These are phyloP conservation scores for Penicillium bovifimosum DNA, from an alignment of 495 filamentous ascomycete genomes.

Conservation along the genomic window DNA sequence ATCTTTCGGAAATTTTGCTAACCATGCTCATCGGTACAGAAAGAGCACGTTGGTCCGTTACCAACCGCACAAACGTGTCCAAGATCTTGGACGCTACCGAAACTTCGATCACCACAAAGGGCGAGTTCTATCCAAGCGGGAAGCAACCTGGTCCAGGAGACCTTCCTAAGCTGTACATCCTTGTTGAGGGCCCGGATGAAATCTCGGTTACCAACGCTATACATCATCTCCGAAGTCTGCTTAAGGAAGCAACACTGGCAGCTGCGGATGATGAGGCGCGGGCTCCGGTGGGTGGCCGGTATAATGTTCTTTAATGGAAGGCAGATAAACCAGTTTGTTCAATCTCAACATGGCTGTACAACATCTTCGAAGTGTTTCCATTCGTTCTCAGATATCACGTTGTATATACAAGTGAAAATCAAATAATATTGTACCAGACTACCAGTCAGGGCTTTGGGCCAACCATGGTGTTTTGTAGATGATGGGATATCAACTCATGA, in stretches of 20 bases:
- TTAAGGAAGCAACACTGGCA: conserved; percentile 89
- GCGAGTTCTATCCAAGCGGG: conserved; percentile 76
- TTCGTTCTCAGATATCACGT: not conserved
- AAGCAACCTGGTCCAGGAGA: conserved; percentile 70
- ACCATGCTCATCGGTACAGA: conserved; percentile 43
- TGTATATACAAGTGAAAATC: too few species aligned
- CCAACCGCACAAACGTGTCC: conserved; percentile 96
- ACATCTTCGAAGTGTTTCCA: not conserved
- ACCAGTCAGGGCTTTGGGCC: too few species aligned
- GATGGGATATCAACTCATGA: too few species aligned
- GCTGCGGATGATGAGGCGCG: conserved; percentile 79
- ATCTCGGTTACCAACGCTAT: conserved; percentile 86
- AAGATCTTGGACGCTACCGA: conserved; percentile 95
- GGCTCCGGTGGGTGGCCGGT: conserved; percentile 76
- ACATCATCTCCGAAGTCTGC: conserved; percentile 77
- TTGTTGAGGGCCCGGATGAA: conserved; percentile 97
- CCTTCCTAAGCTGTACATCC: conserved; percentile 88
- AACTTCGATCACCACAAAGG: conserved; percentile 96
- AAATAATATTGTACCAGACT: too few species aligned
- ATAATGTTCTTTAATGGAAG: conserved; percentile 68
- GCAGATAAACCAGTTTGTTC: not conserved
- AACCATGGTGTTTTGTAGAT: too few species aligned
- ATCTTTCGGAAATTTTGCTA: conserved; percentile 14
- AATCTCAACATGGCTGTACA: conserved; percentile 14
- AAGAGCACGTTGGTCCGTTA: conserved; percentile 98